Evolutionary conservation across 2,329 filamentous ascomycete genomes (phyloP), one percentile per base, ranked within the genome.

Genomic region (Fusarium piperis): DNA sequence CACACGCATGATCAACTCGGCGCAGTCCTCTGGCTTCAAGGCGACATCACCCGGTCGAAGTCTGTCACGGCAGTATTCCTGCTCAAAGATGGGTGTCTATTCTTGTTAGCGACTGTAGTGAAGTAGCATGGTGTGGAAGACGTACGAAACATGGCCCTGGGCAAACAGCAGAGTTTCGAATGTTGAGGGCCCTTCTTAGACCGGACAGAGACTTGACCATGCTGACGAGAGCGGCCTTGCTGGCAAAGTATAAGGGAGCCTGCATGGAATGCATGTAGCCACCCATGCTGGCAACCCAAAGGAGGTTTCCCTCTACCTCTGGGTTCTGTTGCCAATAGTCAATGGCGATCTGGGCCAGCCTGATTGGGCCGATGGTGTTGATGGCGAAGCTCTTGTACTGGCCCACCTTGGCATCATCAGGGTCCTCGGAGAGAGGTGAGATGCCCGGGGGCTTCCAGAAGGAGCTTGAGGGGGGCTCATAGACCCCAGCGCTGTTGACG

Each of bases 401-500:
- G 3, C 77, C 70, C 6, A 63, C 38, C 13, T 58, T 26, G 20
- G 69, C 67, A n/a, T 78, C 72, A 0, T 52, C 51, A 13, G 41
- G 32, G 20, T 78, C 75, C 46, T 66, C 13, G 0, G 76, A 33
- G 5, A 67, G 36, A 2, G 72, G 52, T 11, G 61, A 67, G 11
- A 75, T 62, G 3, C 76, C 76, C 0, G 75, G 77, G 0, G 71
- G 62, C 12, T 72, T 61, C 74, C 74, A 79, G 61, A 79, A 78
- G 13, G 63, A 58, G 11, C 64, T 72, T 12, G 44, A 74, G 2
- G 72, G 72, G 2, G 77, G 76, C 62, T 79, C 77, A 15, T 73
- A 78, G n/a, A 91, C 80, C 0, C 90, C 90, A 3, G 91, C 89
- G 60, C 87, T 88, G 74, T 91, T 91, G 20, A 91, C 82, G 2